These are phyloP conservation scores for Grosmannia penicillata DNA, from an alignment of 2,329 filamentous ascomycete genomes.

Conservation along the genomic window DNA sequence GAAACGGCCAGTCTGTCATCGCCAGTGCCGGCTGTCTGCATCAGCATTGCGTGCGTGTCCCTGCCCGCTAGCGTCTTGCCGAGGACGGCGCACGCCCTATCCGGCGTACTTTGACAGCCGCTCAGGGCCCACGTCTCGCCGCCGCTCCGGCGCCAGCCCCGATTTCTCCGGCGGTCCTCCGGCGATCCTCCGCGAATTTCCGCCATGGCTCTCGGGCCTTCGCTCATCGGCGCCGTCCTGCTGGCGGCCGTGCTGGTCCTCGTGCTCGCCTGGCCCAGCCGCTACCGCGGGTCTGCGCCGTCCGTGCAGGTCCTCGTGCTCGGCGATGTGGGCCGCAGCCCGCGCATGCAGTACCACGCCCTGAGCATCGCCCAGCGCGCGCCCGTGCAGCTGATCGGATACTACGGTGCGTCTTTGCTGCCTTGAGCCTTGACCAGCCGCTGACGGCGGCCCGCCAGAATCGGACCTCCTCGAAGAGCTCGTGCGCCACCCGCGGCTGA, in stretches of 20 bases:
- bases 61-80: no score
- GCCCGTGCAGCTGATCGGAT: constrained; percentile 74
- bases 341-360: constrained; percentile 97
- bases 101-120: no score
- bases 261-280: constrained; percentile 6
- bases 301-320: constrained; percentile 74
- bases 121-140: no score
- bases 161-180: no score
- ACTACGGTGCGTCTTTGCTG: constrained; percentile 44
- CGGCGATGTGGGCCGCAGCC: constrained; percentile 88
- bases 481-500: constrained; percentile 50
- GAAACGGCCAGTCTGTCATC: no score
- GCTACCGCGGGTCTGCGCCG: constrained; percentile 7
- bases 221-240: constrained; percentile 6
- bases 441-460: constrained; percentile 36
- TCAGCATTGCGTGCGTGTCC: no score
- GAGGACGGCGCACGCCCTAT: no score
- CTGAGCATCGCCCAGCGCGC: constrained; percentile 78
- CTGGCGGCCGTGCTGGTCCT: constrained; percentile 3
- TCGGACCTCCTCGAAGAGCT: constrained; percentile 72
- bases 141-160: no score
- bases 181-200: no score
- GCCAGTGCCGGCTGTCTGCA: no score
- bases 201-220: constrained; percentile 7
- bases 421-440: not conserved